phyloP scores from a whole-genome alignment of 495 filamentous ascomycete species.

The Penicillium lagena region DNA sequence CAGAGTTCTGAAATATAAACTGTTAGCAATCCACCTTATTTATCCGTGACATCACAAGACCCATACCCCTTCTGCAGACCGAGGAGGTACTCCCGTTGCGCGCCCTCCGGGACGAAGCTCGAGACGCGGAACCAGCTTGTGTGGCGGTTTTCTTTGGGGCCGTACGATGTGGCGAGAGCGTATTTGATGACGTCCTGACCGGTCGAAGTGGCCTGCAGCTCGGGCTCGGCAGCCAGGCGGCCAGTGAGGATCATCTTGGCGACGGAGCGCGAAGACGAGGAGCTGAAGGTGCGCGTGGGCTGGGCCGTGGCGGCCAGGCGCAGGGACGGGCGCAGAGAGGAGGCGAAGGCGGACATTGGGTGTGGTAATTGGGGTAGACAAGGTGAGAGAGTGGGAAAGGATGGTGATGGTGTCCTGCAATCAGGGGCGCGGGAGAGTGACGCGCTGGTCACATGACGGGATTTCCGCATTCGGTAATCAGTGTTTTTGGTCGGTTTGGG shows the following conservation, averaged over 20 bases:
- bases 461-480: too few species aligned
- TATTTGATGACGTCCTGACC: constrained; percentile 66
- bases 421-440: too few species aligned
- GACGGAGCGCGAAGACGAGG: constrained; percentile 36
- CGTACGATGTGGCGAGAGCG: constrained; percentile 52
- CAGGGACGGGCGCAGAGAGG: constrained; percentile 29
- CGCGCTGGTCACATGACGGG: too few species aligned
- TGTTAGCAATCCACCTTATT: neutral
- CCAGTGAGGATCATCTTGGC: constrained; percentile 69
- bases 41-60: constrained; percentile 21
- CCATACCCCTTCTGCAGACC: constrained; percentile 70
- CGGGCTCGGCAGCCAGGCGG: constrained; percentile 63
- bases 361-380: constrained; percentile 24
- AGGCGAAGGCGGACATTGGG: constrained; percentile 47
- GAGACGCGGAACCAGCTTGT: constrained; percentile 74
- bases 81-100: constrained; percentile 57
- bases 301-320: constrained; percentile 23
- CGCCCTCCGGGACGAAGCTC: constrained; percentile 55
- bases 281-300: constrained; percentile 53
- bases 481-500: too few species aligned
- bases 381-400: neutral
- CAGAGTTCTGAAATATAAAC: constrained; percentile 44
- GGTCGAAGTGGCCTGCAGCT: constrained; percentile 56
- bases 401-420: neutral
- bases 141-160: constrained; percentile 51